Evolutionary conservation across 2,329 filamentous ascomycete species (phyloP), one percentile per base, ranked within the genome.

Genomic region (Endoconidiophora polonica): DNA sequence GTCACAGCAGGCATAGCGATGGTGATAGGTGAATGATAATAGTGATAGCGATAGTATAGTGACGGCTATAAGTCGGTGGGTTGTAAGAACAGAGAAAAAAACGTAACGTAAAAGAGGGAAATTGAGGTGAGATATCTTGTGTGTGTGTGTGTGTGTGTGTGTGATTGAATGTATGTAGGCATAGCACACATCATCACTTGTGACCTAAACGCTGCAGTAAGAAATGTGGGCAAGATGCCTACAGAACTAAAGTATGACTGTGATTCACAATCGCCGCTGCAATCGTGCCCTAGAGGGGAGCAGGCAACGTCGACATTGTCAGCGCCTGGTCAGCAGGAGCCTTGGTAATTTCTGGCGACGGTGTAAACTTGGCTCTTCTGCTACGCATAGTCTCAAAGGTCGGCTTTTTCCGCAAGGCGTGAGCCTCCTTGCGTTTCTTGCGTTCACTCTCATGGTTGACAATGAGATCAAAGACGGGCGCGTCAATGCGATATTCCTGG

Each of bases 1-100:
- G 50, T 48, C 18, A 52, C 48, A n/a, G 45, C 29, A 26, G 50
- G 29, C 50, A 52, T 52, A 18, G 36, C n/a, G 20, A 18, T 37
- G 10, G 39, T 18, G n/a, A 14, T 9, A 41, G 39, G 43, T 45
- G 7, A 18, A 45, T 16, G 7, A 16, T 16, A 16, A 12, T 12
- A 22, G 44, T 46, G 20, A 16, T 36, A 18, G 18, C n/a, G 38
- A 39, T 46, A 22, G 24, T 24, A 36, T 10, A 12, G 4, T n/a
- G 24, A 9, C 38, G 22, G 29, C 24, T 14, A 26, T 33, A 33
- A 46, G 37, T 10, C 24, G 40, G 23, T 9, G 23, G 22, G 33
- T 4, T 20, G 23, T 22, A 20, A 20, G 29, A 33, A 40, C 14
- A n/a, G 36, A 9, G 23, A 33, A 40, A 45, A 20, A 9, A 22